Evolutionary conservation across 331 rosid species (phyloP).

Genomic region (Quercus tomentella): DNA sequence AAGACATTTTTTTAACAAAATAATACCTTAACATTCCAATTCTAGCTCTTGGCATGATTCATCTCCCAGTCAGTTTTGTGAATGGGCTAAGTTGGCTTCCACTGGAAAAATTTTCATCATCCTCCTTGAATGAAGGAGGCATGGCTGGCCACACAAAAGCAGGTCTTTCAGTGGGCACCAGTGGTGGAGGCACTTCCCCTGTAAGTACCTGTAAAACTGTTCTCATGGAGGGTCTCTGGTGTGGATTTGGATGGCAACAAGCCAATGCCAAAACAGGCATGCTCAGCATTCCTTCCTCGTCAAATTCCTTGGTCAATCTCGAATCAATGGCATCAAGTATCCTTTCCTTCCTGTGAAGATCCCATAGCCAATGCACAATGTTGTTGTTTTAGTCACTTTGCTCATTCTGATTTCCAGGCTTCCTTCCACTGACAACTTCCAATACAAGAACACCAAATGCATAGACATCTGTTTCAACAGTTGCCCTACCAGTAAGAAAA

Average conservation of each 20-base stretch:
- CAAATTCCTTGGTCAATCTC: conserved; percentile 18
- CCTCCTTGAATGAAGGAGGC: conserved; percentile 40
- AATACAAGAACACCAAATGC: conserved; percentile 69
- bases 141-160: conserved; percentile 74
- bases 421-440: conserved; percentile 64
- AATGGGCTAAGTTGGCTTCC: conserved; percentile 26
- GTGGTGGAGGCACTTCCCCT: conserved; percentile 54
- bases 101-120: conserved; percentile 1
- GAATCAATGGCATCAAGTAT: conserved; percentile 45
- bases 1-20: not conserved
- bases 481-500: conserved; percentile 58
- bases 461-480: conserved; percentile 68
- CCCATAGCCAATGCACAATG: conserved; percentile 70
- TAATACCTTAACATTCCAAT: no score
- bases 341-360: conserved; percentile 35
- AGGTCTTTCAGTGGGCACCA: conserved; percentile 47
- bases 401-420: conserved; percentile 40
- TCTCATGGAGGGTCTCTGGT: conserved; percentile 58
- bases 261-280: conserved; percentile 50
- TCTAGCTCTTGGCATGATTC: not conserved
- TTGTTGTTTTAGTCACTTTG: conserved; percentile 34
- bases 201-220: conserved; percentile 51
- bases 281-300: conserved; percentile 21
- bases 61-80: conserved; percentile 51
- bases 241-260: conserved; percentile 70